Evolutionary conservation across 2,329 filamentous ascomycete species (phyloP), one percentile per base, ranked within the genome.

Genomic region (Talaromyces sp.): DNA sequence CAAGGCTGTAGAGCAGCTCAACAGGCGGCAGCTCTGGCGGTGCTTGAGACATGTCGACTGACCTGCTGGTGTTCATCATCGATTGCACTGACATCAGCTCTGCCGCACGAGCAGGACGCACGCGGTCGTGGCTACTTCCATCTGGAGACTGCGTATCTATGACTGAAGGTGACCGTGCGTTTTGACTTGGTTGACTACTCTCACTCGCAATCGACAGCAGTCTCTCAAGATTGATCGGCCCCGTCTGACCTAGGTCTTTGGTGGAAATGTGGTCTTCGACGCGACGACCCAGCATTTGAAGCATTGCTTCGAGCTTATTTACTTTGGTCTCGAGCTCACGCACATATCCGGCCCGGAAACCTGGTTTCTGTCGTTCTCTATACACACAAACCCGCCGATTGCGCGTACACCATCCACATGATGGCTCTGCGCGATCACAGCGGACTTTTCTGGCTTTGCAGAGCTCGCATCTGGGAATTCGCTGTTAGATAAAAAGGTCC

Each of bases 11-110:
- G 0, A 91, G 76, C 4, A 91, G 76, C 68, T 91, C 88, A 66
- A 91, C 90, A 1, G 89, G 88, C 1, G 89, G 89, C 29, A 91
- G 81, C 59, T 89, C 88, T 55, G 86, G 82, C 67, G 90, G 87
- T 3, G 82, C 77, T 59, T 76, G 70, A 10, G 71, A 17, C 43
- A 31, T 51, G 29, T 27, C 19, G 19, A 17, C 49, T n/a, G 49
- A 29, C 49, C 49, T 27, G 17, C 14, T 52, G 9, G 41, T 57
- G 21, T 53, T 58, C 50, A 53, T 31, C 19, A 58, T 41, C 17
- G 56, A 58, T 10, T 58, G 49, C 24, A 54, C 49, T 4, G 46
- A 53, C 49, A 58, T 58, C 31, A 53, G 14, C 32, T 58, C 56
- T 3, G 50, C 51, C 14, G 56, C 31, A 9, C 56, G 46, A 46